Evolutionary conservation across 257 asterid genomes (phyloP), one percentile per base, ranked within the genome.

Genomic region (Scutellaria barbata): DNA sequence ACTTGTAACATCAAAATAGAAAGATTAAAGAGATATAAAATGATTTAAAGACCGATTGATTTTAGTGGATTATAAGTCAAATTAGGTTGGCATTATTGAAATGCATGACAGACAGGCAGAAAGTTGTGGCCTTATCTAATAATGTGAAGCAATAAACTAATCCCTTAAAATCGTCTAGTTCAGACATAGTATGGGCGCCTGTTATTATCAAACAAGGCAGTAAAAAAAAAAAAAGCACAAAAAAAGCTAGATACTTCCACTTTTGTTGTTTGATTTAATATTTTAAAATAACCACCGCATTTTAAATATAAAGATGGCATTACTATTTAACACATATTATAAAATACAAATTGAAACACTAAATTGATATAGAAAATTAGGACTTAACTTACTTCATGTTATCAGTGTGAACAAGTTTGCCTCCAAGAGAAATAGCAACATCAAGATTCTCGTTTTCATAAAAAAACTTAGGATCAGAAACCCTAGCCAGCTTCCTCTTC

Each of bases 371-470:
- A n/a, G n/a, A n/a, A n/a, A 16, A 17, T 11, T 0, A 18, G 61
- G 9, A 50, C 11, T 53, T 0, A 10, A 80, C 88, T 84, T 81
- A 90, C 98, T 76, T 78, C 87, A 92, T 77, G 18, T 75, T 78
- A 0, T 85, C 46, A 0, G 98, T 88, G 48, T 90, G 98, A 5
- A 83, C 59, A 76, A 92, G 97, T 59, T 72, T 82, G 52, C 98
- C 98, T 13, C 88, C 95, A 16, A 81, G 52, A 58, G 98, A 90
- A 43, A 92, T 88, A 8, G 77, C 75, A 57, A 96, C 90, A 83
- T 92, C 98, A 84, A 92, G 77, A 1, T 63, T 76, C 68, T 74
- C 71, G 80, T 92, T 92, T 10, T 85, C 83, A 62, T 88, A 92
- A 41, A 92, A 51, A 60, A 72, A 10, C 8, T 6, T 56, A 16